phyloP scores from a whole-genome alignment of 177 flowering plant species.

The Tripterygium wilfordii region DNA sequence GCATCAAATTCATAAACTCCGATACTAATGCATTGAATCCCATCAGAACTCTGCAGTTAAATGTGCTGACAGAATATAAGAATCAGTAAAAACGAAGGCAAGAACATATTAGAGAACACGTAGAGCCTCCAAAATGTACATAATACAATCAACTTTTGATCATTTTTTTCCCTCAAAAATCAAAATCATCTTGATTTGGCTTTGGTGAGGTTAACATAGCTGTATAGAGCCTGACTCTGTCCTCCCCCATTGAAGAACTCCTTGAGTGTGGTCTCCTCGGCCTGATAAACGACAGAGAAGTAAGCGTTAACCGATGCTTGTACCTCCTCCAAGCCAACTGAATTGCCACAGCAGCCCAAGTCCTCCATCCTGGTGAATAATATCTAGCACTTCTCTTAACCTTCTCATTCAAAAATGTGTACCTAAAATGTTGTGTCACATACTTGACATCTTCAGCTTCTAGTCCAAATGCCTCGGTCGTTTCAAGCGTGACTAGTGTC shows the following conservation, averaged over 20 bases:
- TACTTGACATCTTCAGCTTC: conserved; percentile 88
- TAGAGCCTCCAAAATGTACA: too few species aligned
- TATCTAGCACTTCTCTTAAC: conserved; percentile 86
- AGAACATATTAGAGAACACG: too few species aligned
- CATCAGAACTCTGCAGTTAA: too few species aligned
- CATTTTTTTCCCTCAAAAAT: conserved; percentile 28
- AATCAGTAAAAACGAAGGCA: too few species aligned
- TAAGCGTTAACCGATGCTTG: conserved; percentile 65
- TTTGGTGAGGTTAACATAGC: conserved; percentile 94
- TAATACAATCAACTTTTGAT: too few species aligned
- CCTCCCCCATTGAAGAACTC: conserved; percentile 77
- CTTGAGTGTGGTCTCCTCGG: conserved; percentile 82
- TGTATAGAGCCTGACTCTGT: conserved; percentile 76
- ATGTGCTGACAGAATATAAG: too few species aligned
- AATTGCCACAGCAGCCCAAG: conserved; percentile 97
- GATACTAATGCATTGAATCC: too few species aligned
- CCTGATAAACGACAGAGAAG: conserved; percentile 75
- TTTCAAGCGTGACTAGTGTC: conserved; percentile 70
- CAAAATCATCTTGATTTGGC: conserved; percentile 82
- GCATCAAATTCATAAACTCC: too few species aligned
- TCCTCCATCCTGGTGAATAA: conserved; percentile 95
- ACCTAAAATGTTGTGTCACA: conserved; percentile 89
- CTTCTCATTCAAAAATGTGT: conserved; percentile 82
- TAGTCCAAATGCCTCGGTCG: conserved; percentile 85
- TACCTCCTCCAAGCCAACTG: conserved; percentile 95